Base-by-base conservation (phyloP, 1,139 yeast species). In the Hyphopichia burtonii region DNA sequence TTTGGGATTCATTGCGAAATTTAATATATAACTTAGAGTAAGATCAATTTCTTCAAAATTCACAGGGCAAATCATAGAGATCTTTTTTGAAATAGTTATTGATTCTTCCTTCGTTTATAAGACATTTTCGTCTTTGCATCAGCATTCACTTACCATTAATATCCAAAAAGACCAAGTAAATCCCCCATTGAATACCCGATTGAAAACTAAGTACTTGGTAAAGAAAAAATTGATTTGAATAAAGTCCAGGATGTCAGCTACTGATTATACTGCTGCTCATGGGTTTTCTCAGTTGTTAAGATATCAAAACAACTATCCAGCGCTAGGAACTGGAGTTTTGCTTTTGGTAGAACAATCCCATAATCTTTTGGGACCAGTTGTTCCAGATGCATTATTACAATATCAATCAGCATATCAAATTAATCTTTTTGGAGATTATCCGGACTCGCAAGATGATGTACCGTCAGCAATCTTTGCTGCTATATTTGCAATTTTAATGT, bases 391-490 rank as follows among this genome's bases (percentile, higher is more conserved):
- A 0, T 50, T 80, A 22, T 48, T 68, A 10, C 48, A 59, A 0
- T 71, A 70, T 41, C 68, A 72, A 2, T 50, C 65, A 3, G 61
- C 63, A 12, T 46, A 63, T 4, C 80, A 82, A 51, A 76, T 75
- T 40, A 74, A 78, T 9, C 60, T 80, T 36, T 83, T 84, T 63
- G 94, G 94, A 9, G 81, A 76, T 31, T 86, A 83, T 58, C 90
- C 93, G 3, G 55, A 54, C n/a, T 38, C 43, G 12, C 54, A 52
- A 15, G 94, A 86, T 56, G 53, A 74, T 17, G 89, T 82, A 1
- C 93, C 91, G 4, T 66, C 79, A 40, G 77, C 80, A 1, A 55
- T 85, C 0, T 84, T 86, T 53, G 51, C 75, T 2, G 86, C 76
- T 2, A 59, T 80, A 2, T 86, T 82, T 48, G 62, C 68, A 3